Evolutionary conservation across 1,284 basidiomycete genomes (phyloP).

Genomic region (Heimioporus punctisporus): DNA sequence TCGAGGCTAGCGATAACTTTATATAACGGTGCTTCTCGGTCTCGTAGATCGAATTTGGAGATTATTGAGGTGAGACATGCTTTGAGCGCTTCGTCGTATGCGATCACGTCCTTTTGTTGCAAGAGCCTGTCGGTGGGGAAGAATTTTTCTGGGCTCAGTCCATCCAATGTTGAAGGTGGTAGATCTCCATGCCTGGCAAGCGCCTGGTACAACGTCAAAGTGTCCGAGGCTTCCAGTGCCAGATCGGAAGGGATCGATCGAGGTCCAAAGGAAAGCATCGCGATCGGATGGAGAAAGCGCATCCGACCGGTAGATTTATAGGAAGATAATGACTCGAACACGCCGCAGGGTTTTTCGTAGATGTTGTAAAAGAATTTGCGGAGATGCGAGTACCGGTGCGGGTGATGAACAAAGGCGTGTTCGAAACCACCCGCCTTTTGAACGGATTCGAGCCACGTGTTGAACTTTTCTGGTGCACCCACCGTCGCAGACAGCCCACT

Average conservation of each 20-base stretch:
- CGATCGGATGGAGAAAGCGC: slow-evolving; percentile 62
- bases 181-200: slow-evolving; percentile 30
- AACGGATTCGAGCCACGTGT: slow-evolving; percentile 62
- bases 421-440: slow-evolving; percentile 58
- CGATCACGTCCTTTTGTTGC: slow-evolving; percentile 58
- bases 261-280: slow-evolving; percentile 51
- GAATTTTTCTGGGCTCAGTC: slow-evolving; percentile 47
- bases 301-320: slow-evolving; percentile 41
- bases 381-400: slow-evolving; percentile 71
- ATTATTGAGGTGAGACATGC: slow-evolving; percentile 42
- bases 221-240: slow-evolving; percentile 60
- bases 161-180: slow-evolving; percentile 29
- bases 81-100: slow-evolving; percentile 59
- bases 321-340: slow-evolving; percentile 42
- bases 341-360: slow-evolving; percentile 10
- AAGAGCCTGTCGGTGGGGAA: slow-evolving; percentile 45
- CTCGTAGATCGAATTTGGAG: slow-evolving; percentile 37
- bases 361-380: slow-evolving; percentile 64
- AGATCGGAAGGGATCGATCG: slow-evolving; percentile 59
- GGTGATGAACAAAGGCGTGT: slow-evolving; percentile 62
- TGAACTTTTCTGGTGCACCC: slow-evolving; percentile 65
- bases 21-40: slow-evolving; percentile 37
- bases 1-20: slow-evolving; percentile 44
- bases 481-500: slow-evolving; percentile 75
- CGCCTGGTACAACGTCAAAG: slow-evolving; percentile 50